A percentile compares a stretch with the other conserved stretches of the same genome.
phyloP scores from a whole-genome alignment of 768 basidiomycete species.

The Termitomyces heimii region DNA sequence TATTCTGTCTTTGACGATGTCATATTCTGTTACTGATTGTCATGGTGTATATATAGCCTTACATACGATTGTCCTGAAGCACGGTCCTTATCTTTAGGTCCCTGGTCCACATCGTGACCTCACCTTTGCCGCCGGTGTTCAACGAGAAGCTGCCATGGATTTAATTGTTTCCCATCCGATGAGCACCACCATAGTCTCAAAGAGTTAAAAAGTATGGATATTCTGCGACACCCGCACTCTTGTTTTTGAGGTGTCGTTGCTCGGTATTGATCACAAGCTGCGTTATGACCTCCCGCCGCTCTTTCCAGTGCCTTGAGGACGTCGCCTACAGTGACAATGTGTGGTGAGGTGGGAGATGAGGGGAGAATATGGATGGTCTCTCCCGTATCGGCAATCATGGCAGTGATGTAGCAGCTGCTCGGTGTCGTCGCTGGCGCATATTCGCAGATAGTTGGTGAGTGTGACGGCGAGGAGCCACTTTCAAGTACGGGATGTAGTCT shows the following conservation, averaged over 20 bases:
- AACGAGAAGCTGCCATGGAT: slow-evolving; percentile 10
- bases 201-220: not conserved
- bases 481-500: slow-evolving; percentile 1
- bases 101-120: not conserved
- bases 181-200: slow-evolving; percentile 3
- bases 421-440: slow-evolving; percentile 4
- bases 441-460: not conserved
- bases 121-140: not conserved
- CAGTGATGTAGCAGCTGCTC: slow-evolving; percentile 1
- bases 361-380: slow-evolving; percentile 2
- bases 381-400: not conserved
- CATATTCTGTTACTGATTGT: not conserved
- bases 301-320: slow-evolving; percentile 2
- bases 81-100: not conserved
- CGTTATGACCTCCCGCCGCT: not conserved
- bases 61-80: not conserved
- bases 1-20: not conserved
- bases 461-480: not conserved
- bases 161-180: not conserved
- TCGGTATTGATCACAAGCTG: too few relatives aligned
- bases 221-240: not conserved
- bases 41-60: too few relatives aligned
- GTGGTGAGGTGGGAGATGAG: not conserved
- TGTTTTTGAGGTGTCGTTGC: not conserved
- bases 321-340: slow-evolving; percentile 6